phyloP scores from a whole-genome alignment of 2,329 filamentous ascomycete species.

The Achaetomium macrosporum region DNA sequence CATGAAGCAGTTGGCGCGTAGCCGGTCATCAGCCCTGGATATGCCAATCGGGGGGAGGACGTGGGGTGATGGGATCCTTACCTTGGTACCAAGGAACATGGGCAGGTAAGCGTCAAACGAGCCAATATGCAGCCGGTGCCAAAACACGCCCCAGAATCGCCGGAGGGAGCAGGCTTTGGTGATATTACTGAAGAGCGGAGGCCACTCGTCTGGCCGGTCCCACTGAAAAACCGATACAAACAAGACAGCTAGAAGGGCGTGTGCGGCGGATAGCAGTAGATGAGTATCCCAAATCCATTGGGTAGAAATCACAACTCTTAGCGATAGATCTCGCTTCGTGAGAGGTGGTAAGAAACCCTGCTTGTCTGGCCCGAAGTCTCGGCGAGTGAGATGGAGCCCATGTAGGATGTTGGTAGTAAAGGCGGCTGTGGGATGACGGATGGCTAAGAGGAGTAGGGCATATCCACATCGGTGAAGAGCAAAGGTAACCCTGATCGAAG shows the following conservation, averaged over 20 bases:
- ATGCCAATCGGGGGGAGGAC: neutral
- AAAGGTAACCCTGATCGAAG: neutral
- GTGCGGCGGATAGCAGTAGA: constrained; percentile 7
- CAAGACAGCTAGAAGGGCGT: constrained; percentile 15
- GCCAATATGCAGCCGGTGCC: constrained; percentile 16
- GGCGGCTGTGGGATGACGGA: neutral
- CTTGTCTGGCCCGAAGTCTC: neutral
- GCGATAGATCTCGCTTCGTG: neutral
- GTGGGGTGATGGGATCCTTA: neutral
- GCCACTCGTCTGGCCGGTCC: constrained; percentile 23
- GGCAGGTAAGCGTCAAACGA: neutral
- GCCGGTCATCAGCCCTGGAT: neutral
- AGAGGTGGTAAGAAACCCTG: neutral
- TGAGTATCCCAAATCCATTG: constrained; percentile 19
- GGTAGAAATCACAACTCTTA: neutral
- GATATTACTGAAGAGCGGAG: constrained; percentile 19
- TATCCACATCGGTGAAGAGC: neutral
- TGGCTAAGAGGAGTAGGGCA: neutral
- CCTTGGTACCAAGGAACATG: neutral
- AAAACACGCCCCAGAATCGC: constrained; percentile 26
- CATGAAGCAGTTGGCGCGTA: neutral
- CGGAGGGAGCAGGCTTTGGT: constrained; percentile 18
- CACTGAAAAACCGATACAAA: constrained; percentile 21
- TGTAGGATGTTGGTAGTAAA: neutral
- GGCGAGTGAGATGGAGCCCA: neutral